These are phyloP conservation scores for Yarrowia sp. DNA, from an alignment of 805 yeast species.

Conservation along the genomic window DNA sequence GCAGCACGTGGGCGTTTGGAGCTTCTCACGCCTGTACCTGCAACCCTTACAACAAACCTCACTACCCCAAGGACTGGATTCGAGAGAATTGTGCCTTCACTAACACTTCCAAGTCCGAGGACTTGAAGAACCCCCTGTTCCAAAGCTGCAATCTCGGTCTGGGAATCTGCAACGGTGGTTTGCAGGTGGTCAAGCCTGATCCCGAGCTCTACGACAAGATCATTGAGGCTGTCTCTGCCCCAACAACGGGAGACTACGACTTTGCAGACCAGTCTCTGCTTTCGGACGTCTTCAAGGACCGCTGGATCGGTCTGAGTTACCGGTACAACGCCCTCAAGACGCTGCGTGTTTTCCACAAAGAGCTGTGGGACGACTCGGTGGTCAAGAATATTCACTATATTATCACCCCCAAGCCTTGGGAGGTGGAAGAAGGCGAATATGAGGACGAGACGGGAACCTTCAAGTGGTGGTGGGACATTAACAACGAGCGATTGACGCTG, in stretches of 20 bases:
- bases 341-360: slow-evolving; percentile 54
- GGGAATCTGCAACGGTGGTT: slow-evolving; percentile 65
- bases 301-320: slow-evolving; percentile 62
- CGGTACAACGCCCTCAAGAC: slow-evolving; percentile 66
- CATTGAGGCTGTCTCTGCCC: slow-evolving; percentile 52
- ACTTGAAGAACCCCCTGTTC: slow-evolving; percentile 54
- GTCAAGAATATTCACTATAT: slow-evolving; percentile 67
- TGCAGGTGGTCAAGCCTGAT: slow-evolving; percentile 59
- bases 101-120: slow-evolving; percentile 46
- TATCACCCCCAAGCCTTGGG: slow-evolving; percentile 68
- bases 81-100: slow-evolving; percentile 61
- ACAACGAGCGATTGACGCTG: slow-evolving; percentile 41
- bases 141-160: slow-evolving; percentile 50
- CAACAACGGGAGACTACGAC: slow-evolving; percentile 55
- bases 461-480: slow-evolving; percentile 57
- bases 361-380: slow-evolving; percentile 56
- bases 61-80: slow-evolving; percentile 63
- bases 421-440: slow-evolving; percentile 49
- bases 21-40: slow-evolving; percentile 70
- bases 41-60: slow-evolving; percentile 60
- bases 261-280: slow-evolving; percentile 67
- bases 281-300: slow-evolving; percentile 59
- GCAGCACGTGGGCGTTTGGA: slow-evolving; percentile 54
- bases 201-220: slow-evolving; percentile 53
- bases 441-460: slow-evolving; percentile 59